Evolutionary conservation across 1,284 basidiomycete genomes (phyloP).

Genomic region (Moesziomyces sp.): DNA sequence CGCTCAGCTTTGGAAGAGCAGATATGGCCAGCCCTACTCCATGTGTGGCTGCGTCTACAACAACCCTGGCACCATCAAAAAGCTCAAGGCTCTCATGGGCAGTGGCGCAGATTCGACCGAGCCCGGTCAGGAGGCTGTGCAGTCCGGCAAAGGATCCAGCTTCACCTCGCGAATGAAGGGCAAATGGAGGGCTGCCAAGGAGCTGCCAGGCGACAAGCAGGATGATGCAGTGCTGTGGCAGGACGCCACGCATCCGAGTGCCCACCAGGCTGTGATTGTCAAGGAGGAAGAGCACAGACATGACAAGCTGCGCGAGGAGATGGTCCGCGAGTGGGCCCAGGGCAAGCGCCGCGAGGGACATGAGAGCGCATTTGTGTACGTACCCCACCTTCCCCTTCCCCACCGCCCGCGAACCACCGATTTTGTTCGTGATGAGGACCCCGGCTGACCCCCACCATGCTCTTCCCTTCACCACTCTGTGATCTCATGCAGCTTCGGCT

Average conservation of each 20-base stretch:
- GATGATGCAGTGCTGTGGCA: constrained; percentile 23
- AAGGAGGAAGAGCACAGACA: constrained; percentile 34
- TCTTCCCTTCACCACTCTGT: neutral
- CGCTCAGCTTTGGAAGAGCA: constrained; percentile 40
- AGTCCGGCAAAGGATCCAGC: constrained; percentile 11
- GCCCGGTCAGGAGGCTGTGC: neutral
- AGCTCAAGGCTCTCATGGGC: constrained; percentile 31
- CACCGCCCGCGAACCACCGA: neutral
- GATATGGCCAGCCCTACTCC: constrained; percentile 50
- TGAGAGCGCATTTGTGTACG: constrained; percentile 44
- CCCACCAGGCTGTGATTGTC: constrained; percentile 45
- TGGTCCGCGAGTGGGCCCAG: constrained; percentile 36
- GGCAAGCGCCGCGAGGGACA: constrained; percentile 46
- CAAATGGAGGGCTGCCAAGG: constrained; percentile 40
- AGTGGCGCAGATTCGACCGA: constrained; percentile 6
- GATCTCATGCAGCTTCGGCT: constrained; percentile 19
- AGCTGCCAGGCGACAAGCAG: constrained; percentile 29
- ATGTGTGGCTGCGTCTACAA: constrained; percentile 53
- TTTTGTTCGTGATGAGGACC: neutral
- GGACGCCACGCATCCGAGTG: constrained; percentile 47
- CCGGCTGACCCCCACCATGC: neutral
- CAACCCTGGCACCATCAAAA: constrained; percentile 30
- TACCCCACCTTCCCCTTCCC: neutral
- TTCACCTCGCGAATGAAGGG: constrained; percentile 32
- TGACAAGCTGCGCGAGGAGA: constrained; percentile 28